Conservation (phyloP, 176 grass and related monocot genomes). For the Aegilops tauschii region DNA sequence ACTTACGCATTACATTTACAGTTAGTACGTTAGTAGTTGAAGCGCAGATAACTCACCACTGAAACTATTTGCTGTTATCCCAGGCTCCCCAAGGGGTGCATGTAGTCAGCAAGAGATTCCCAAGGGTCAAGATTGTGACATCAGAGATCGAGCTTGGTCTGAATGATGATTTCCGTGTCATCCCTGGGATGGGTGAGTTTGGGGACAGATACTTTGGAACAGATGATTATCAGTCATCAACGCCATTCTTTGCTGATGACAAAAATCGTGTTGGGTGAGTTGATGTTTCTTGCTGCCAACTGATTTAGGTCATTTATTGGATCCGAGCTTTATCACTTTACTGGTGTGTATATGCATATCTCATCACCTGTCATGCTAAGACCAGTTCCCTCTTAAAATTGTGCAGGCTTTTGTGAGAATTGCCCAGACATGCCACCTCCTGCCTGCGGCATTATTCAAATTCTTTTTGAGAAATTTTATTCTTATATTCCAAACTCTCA, state of each 20-base stretch:
- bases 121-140: slow-evolving; percentile 94
- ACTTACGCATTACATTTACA: not conserved
- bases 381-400: not conserved
- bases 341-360: not conserved
- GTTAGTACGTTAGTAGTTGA: not conserved
- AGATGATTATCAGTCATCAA: slow-evolving; percentile 55
- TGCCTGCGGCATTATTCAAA: not conserved
- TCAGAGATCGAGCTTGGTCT: slow-evolving; percentile 90
- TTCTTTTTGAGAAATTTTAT: not conserved
- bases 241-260: slow-evolving; percentile 48
- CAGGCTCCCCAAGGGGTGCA: slow-evolving; percentile 53
- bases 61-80: not conserved
- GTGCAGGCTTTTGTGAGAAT: slow-evolving; percentile 48
- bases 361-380: not conserved
- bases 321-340: not conserved
- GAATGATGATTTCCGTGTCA: slow-evolving; percentile 75
- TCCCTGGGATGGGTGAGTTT: slow-evolving; percentile 83
- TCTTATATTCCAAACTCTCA: not conserved
- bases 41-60: not conserved
- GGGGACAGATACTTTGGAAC: slow-evolving; percentile 77
- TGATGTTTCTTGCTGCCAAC: not conserved
- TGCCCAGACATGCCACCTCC: slow-evolving; percentile 13
- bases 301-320: not conserved
- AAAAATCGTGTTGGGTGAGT: slow-evolving; percentile 54
- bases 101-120: slow-evolving; percentile 93